Conservation (phyloP, 306 rosid species). For the Vigna angularis region DNA sequence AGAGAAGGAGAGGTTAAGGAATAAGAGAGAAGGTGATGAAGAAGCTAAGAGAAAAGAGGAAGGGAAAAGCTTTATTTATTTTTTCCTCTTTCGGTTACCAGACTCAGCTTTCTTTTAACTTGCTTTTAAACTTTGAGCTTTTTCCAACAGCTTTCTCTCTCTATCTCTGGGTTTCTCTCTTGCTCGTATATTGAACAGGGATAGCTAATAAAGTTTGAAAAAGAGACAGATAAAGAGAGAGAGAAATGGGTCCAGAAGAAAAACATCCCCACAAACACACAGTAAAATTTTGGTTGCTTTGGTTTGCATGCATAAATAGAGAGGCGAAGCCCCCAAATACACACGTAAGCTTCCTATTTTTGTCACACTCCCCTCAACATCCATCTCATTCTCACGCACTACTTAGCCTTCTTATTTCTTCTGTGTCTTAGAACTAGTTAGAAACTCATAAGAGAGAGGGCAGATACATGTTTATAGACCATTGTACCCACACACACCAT, state of each 20-base stretch:
- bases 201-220: conserved; percentile 54
- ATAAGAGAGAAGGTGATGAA: conserved; percentile 30
- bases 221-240: conserved; percentile 35
- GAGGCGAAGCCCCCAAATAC: conserved; percentile 51
- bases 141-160: conserved; percentile 47
- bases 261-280: conserved; percentile 71
- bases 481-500: conserved; percentile 54
- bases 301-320: conserved; percentile 87
- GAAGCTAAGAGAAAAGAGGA: conserved; percentile 24
- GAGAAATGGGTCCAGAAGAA: conserved; percentile 80
- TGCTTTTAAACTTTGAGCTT: conserved; percentile 26
- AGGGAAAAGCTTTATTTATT: conserved; percentile 41
- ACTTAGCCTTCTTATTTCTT: neutral
- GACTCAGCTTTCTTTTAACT: conserved; percentile 39
- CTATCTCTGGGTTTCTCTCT: conserved; percentile 41
- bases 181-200: conserved; percentile 64
- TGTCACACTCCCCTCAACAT: neutral
- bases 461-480: conserved; percentile 41
- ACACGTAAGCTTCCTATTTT: conserved; percentile 61
- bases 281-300: conserved; percentile 51
- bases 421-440: conserved; percentile 5
- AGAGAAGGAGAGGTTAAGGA: conserved; percentile 33
- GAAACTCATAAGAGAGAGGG: neutral
- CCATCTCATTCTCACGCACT: conserved; percentile 9
- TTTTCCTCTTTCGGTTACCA: conserved; percentile 63